Evolutionary conservation across 75 land plant genomes (phyloP).

Genomic region (Azolla pinnata): DNA sequence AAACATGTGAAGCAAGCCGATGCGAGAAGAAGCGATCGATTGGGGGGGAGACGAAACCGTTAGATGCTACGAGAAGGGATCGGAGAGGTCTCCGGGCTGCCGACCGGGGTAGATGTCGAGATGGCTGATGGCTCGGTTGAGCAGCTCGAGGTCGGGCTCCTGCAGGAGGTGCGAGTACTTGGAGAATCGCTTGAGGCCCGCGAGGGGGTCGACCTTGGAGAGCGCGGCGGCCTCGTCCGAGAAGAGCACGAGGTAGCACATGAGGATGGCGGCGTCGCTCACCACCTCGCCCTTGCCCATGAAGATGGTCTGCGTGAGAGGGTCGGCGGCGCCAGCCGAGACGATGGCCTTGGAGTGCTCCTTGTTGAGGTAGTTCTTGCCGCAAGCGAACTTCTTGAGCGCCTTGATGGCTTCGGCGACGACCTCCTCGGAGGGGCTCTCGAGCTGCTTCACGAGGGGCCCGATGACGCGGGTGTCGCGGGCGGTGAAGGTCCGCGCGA

Average conservation of each 20-base stretch:
- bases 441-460: constrained; percentile 43
- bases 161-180: constrained; percentile 28
- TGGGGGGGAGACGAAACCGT: too few relatives aligned
- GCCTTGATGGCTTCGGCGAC: constrained; percentile 47
- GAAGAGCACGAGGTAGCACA: constrained; percentile 47
- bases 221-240: constrained; percentile 54
- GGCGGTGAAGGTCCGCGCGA: constrained; percentile 57
- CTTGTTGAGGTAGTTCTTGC: constrained; percentile 48
- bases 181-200: constrained; percentile 43
- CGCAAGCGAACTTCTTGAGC: constrained; percentile 50
- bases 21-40: too few relatives aligned
- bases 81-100: constrained; percentile 2
- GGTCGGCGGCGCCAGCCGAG: constrained; percentile 29
- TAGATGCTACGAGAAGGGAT: too few relatives aligned
- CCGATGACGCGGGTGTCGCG: constrained; percentile 38
- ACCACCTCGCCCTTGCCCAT: constrained; percentile 36
- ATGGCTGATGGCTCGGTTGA: constrained; percentile 37
- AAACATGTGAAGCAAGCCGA: too few relatives aligned
- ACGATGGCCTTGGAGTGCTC: constrained; percentile 55
- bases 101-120: constrained; percentile 43
- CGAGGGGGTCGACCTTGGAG: constrained; percentile 40
- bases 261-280: constrained; percentile 34
- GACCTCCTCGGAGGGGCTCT: constrained; percentile 31
- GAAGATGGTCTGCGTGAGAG: constrained; percentile 39
- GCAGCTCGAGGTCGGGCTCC: constrained; percentile 23